phyloP scores from a whole-genome alignment of 257 asterid species.

The Ocimum tenuiflorum region DNA sequence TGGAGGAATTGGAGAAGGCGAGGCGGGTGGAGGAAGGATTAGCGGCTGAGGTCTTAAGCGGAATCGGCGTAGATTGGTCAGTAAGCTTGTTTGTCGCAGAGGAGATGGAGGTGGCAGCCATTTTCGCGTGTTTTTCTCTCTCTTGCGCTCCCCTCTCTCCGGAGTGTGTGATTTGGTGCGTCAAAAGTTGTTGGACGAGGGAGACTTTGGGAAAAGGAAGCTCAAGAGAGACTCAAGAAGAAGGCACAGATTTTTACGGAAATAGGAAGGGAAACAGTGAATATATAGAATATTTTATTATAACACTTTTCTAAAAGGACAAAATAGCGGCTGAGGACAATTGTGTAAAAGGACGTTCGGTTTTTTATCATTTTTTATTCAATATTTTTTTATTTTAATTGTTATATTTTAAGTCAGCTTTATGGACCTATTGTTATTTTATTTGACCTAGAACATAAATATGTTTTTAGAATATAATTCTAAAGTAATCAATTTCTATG shows the following conservation, averaged over 20 bases:
- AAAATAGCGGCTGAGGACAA: too few species aligned
- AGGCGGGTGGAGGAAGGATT: conserved; percentile 7
- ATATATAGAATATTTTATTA: conserved; percentile 5
- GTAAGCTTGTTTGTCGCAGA: conserved; percentile 30
- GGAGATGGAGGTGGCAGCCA: conserved; percentile 38
- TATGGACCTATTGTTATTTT: too few species aligned
- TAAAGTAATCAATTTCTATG: too few species aligned
- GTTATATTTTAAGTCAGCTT: too few species aligned
- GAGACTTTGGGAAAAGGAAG: conserved; percentile 3
- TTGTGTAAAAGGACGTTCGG: too few species aligned
- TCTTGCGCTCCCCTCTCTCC: background rate
- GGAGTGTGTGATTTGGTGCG: conserved; percentile 1
- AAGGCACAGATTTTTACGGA: conserved; percentile 15
- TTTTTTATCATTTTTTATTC: too few species aligned
- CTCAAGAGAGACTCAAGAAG: background rate
- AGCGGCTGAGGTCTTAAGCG: background rate
- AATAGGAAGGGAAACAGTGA: background rate
- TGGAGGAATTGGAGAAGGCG: conserved; percentile 27
- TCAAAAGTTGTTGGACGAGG: conserved; percentile 29
- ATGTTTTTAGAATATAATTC: too few species aligned
- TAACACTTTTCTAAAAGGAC: too few species aligned
- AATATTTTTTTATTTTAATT: too few species aligned
- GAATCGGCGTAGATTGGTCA: conserved; percentile 9
- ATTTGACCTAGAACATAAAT: too few species aligned
- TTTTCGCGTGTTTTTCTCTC: conserved; percentile 5